A percentile compares a stretch with the other conserved stretches of the same genome.
Evolutionary conservation across 2,329 filamentous ascomycete genomes (phyloP).

Genomic region (Metarhizium sp.): DNA sequence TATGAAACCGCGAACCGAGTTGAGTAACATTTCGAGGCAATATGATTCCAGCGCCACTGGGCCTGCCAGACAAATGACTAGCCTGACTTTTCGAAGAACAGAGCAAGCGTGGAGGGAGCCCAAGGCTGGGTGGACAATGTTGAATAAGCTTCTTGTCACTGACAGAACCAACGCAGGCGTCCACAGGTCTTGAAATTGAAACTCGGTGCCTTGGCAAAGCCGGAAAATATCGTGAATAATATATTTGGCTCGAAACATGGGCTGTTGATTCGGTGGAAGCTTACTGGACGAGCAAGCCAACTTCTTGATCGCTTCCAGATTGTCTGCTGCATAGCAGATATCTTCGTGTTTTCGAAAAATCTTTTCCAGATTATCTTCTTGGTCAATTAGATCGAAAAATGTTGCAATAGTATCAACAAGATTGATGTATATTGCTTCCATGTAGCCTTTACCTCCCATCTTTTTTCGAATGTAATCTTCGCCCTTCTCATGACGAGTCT

Average conservation of each 20-base stretch:
- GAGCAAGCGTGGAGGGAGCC: conserved; percentile 83
- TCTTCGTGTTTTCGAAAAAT: conserved; percentile 50
- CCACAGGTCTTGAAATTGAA: conserved; percentile 60
- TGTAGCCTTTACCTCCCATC: conserved; percentile 58
- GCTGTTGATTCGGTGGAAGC: conserved; percentile 74
- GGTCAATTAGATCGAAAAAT: conserved; percentile 68
- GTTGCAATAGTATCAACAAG: conserved; percentile 70
- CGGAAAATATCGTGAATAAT: conserved; percentile 67
- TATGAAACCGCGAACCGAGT: conserved; percentile 68
- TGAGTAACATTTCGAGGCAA: conserved; percentile 81
- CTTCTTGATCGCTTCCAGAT: conserved; percentile 58
- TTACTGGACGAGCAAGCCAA: conserved; percentile 55
- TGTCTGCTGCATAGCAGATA: conserved; percentile 51
- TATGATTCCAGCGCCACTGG: conserved; percentile 66
- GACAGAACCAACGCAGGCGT: conserved; percentile 64
- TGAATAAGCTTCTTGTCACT: conserved; percentile 68
- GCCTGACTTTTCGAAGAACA: conserved; percentile 74
- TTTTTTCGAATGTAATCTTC: conserved; percentile 60
- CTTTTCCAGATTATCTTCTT: conserved; percentile 65
- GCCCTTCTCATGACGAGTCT: conserved; percentile 37
- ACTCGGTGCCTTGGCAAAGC: conserved; percentile 63
- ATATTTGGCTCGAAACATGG: conserved; percentile 71
- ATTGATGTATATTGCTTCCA: conserved; percentile 52
- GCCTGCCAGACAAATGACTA: conserved; percentile 72
- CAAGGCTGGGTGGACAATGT: conserved; percentile 71